A percentile compares a stretch with the other conserved stretches of the same genome.
These are phyloP conservation scores for Cruciata laevipes DNA, from an alignment of 257 asterid species.

Conservation along the genomic window DNA sequence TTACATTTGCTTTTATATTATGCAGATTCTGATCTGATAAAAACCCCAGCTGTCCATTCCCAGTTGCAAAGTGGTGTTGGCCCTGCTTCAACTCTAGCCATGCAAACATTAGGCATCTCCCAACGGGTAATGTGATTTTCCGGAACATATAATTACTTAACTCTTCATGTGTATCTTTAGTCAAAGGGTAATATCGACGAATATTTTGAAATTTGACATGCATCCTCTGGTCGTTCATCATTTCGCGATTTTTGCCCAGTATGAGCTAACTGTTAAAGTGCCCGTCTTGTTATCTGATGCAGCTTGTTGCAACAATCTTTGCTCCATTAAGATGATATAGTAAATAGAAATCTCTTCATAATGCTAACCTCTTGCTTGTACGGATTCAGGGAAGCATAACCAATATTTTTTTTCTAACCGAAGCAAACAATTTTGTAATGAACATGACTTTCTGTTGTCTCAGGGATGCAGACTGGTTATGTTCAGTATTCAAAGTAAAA, in stretches of 20 bases:
- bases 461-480: not conserved
- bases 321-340: too few species aligned
- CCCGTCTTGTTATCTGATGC: not conserved
- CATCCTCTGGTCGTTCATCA: not conserved
- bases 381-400: not conserved
- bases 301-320: not conserved
- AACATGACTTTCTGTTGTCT: not conserved
- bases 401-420: not conserved
- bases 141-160: not conserved
- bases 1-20: slow-evolving; percentile 5
- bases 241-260: not conserved
- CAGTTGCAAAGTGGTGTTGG: slow-evolving; percentile 21
- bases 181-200: not conserved
- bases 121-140: slow-evolving; percentile 43
- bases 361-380: not conserved
- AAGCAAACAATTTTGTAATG: not conserved
- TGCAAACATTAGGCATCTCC: slow-evolving; percentile 61
- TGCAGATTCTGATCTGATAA: slow-evolving; percentile 48
- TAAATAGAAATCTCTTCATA: too few species aligned
- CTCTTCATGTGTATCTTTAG: not conserved
- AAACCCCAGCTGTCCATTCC: slow-evolving; percentile 36
- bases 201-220: not conserved
- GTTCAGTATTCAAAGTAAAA: not conserved
- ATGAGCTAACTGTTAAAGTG: not conserved
- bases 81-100: slow-evolving; percentile 59